Base-by-base conservation (phyloP, 192 early-diverging fungal genomes). In the Coemansia sp. region DNA sequence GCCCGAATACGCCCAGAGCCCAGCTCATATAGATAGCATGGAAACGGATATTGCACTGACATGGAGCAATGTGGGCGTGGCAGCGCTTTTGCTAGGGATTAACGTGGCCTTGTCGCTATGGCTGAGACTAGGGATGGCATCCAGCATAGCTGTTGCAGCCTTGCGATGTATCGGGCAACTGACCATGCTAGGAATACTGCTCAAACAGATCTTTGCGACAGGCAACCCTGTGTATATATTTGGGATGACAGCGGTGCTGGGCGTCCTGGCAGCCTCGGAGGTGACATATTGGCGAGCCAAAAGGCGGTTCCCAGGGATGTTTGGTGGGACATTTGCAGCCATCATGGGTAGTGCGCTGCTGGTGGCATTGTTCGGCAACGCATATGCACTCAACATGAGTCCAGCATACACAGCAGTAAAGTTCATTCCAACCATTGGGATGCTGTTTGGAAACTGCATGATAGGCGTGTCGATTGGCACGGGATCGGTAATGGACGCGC, bases 341-440 rank as follows among this genome's bases (percentile, higher is more conserved):
- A 80, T 86, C 10, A 64, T 43, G 14, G 55, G 47, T 10, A 58
- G 70, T 26, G 55, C 74, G 31, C 31, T 64, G 4, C 18, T 35
- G 1, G 51, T 63, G 20, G 57, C 57, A 10, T 11, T 68, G 42
- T 64, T 66, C 41, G 57, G 71, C 31, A 72, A 63, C 47, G 71
- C 65, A 7, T 84, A 82, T 53, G 86, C 89, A 21, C 80, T 94
- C 55, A 80, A 83, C 18, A 83, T 85, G 57, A 57, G 65, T 18
- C 90, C 90, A 3, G 84, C 88, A 48, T 88, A 82, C 59, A 70
- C 80, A 13, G 87, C 92, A 5, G 74, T 72, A 16, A 83, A 87
- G 63, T 94, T 91, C 53, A 89, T 94, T 42, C 90, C 92, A n/a
- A 91, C 87, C 0, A 72, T 95, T 6, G 93, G 90, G 23, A 95